Conservation (phyloP, 805 yeast species). For the Vanderwaltozyma polyspora region DNA sequence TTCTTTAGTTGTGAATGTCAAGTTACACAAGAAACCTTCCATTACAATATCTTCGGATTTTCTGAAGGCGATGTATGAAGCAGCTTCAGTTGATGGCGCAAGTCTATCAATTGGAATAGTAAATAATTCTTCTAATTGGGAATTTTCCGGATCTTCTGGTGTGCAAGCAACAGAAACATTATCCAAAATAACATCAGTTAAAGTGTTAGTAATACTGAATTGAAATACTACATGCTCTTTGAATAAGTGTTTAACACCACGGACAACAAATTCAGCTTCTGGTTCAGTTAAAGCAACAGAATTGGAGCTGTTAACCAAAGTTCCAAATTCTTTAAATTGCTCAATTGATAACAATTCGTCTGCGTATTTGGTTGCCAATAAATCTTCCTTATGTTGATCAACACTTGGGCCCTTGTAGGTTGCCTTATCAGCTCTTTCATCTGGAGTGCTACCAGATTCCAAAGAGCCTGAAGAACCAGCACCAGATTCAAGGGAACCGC, state of each 20-base stretch:
- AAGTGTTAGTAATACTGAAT: conserved; percentile 75
- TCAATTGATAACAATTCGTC: conserved; percentile 61
- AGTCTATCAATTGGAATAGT: conserved; percentile 64
- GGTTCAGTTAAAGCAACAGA: conserved; percentile 68
- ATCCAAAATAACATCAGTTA: conserved; percentile 64
- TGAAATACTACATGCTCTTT: conserved; percentile 64
- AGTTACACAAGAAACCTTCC: conserved; percentile 49
- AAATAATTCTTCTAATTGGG: conserved; percentile 49
- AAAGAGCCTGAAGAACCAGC: conserved; percentile 9
- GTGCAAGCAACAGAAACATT: conserved; percentile 62
- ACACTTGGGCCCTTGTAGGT: conserved; percentile 20
- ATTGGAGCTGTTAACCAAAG: conserved; percentile 58
- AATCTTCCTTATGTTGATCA: conserved; percentile 24
- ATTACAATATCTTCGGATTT: conserved; percentile 39
- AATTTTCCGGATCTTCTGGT: conserved; percentile 43
- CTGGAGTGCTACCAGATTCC: conserved; percentile 8
- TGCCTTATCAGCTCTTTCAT: conserved; percentile 19
- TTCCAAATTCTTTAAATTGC: conserved; percentile 65
- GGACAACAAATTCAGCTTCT: conserved; percentile 88
- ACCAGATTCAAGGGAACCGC: conserved; percentile 22
- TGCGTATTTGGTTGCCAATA: conserved; percentile 53
- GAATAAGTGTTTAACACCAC: conserved; percentile 74
- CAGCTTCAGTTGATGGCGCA: conserved; percentile 58
- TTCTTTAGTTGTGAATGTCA: conserved; percentile 71
- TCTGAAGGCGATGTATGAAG: conserved; percentile 65